Percentiles rank a stretch among this genome's conserved stretches.
Conservation (phyloP, 2,329 filamentous ascomycete species). For the Coniella lustricola region DNA sequence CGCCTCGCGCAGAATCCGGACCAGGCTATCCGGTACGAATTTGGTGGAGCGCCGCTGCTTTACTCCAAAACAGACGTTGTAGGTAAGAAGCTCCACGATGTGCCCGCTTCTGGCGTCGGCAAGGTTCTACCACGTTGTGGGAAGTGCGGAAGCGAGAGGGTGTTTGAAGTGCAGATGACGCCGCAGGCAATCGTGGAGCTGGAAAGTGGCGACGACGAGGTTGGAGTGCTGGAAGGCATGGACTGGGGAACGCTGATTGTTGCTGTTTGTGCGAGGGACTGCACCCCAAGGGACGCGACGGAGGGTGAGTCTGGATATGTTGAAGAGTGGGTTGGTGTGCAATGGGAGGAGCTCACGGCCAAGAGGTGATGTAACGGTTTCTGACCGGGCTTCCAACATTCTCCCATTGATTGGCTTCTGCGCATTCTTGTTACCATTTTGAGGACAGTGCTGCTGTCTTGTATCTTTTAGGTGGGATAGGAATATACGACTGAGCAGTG, state of each 20-base stretch:
- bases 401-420: too few relatives aligned
- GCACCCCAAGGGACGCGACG: slow-evolving; percentile 51
- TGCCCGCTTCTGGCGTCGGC: slow-evolving; percentile 33
- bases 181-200: slow-evolving; percentile 70
- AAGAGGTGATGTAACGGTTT: slow-evolving; percentile 24
- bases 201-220: slow-evolving; percentile 63
- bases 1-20: slow-evolving; percentile 73
- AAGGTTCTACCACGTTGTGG: slow-evolving; percentile 63
- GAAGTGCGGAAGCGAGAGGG: slow-evolving; percentile 66
- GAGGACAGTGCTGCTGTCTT: too few relatives aligned
- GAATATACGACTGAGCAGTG: too few relatives aligned
- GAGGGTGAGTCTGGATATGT: slow-evolving; percentile 66
- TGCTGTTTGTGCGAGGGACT: slow-evolving; percentile 77
- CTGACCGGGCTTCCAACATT: too few relatives aligned
- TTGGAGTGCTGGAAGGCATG: slow-evolving; percentile 74
- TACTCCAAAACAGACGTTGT: slow-evolving; percentile 74
- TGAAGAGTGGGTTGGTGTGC: slow-evolving; percentile 96
- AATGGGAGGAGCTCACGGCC: slow-evolving; percentile 75
- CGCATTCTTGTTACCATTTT: too few relatives aligned
- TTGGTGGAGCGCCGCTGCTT: slow-evolving; percentile 63
- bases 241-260: slow-evolving; percentile 95
- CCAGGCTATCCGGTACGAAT: slow-evolving; percentile 77
- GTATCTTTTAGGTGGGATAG: too few relatives aligned
- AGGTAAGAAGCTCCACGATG: slow-evolving; percentile 52
- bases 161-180: slow-evolving; percentile 88